Percentiles rank a stretch among this genome's conserved stretches.
These are phyloP conservation scores for Fusarium sp. DNA, from an alignment of 2,329 filamentous ascomycete species.

Conservation along the genomic window DNA sequence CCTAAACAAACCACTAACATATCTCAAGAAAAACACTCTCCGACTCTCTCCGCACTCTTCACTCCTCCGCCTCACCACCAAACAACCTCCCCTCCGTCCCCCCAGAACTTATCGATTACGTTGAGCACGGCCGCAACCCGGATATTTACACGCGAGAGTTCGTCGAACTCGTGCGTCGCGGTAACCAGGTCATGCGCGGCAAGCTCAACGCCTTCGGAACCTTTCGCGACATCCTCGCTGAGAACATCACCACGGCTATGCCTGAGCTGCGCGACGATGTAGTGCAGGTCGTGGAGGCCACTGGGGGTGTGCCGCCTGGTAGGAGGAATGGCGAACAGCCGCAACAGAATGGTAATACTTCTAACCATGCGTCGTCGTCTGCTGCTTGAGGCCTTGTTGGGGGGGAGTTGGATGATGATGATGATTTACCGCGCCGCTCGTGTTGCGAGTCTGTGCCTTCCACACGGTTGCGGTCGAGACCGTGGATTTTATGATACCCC, in stretches of 20 bases:
- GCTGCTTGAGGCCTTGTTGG: slow-evolving; percentile 9
- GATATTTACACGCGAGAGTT: slow-evolving; percentile 82
- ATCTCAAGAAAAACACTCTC: slow-evolving; percentile 56
- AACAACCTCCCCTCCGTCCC: slow-evolving; percentile 66
- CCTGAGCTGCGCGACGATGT: slow-evolving; percentile 71
- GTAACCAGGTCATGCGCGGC: slow-evolving; percentile 76
- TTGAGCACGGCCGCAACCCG: slow-evolving; percentile 78
- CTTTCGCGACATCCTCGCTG: slow-evolving; percentile 73
- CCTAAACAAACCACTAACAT: slow-evolving; percentile 19
- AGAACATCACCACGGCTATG: slow-evolving; percentile 68
- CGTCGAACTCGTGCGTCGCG: slow-evolving; percentile 74
- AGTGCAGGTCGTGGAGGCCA: slow-evolving; percentile 62
- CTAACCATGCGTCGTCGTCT: slow-evolving; percentile 19
- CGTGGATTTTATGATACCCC: slow-evolving; percentile 16
- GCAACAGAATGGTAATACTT: slow-evolving; percentile 31
- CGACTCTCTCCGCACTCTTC: slow-evolving; percentile 55
- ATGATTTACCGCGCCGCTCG: slow-evolving; percentile 8
- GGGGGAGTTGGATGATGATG: neutral
- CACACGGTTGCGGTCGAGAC: neutral
- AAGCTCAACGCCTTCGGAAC: slow-evolving; percentile 71
- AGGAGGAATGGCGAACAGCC: slow-evolving; percentile 25
- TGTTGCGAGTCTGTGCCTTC: slow-evolving; percentile 23
- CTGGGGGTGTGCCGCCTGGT: slow-evolving; percentile 52
- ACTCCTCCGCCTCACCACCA: slow-evolving; percentile 58
- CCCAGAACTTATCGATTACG: slow-evolving; percentile 75